Evolutionary conservation across 2,329 filamentous ascomycete species (phyloP).

Genomic region (Calonectria honghensis): DNA sequence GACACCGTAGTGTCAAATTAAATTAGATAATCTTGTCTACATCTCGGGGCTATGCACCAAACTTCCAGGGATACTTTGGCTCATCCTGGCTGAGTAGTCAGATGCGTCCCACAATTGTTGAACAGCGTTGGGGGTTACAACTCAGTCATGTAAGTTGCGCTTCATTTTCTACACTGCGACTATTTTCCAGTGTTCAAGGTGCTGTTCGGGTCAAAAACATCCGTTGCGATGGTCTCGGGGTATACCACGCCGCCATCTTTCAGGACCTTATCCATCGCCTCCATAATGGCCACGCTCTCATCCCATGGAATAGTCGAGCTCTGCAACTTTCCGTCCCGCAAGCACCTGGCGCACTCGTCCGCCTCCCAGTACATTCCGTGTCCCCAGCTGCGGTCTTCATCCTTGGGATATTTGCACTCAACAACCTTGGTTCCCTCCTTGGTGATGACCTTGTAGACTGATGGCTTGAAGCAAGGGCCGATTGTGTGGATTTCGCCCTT

Average conservation of each 20-base stretch:
- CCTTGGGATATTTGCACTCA: constrained; percentile 13
- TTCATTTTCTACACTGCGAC: not conserved
- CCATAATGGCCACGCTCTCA: constrained; percentile 29
- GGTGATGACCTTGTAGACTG: not conserved
- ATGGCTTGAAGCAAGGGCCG: constrained; percentile 11
- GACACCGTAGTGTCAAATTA: no score
- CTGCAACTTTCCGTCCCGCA: constrained; percentile 16
- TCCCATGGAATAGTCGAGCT: constrained; percentile 22
- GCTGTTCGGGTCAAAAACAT: constrained; percentile 14
- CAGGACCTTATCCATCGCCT: constrained; percentile 16
- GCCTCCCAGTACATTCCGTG: constrained; percentile 29
- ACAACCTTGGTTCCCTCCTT: constrained; percentile 9
- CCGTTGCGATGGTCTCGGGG: constrained; percentile 1
- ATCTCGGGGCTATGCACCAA: not conserved
- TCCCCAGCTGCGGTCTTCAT: constrained; percentile 4
- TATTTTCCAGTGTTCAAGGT: constrained; percentile 16
- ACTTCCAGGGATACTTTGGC: not conserved
- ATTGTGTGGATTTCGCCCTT: constrained; percentile 14
- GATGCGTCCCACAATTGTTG: not conserved
- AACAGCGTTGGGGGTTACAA: not conserved
- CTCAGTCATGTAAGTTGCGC: not conserved
- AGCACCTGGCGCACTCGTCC: constrained; percentile 21
- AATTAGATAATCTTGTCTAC: not conserved
- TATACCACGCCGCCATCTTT: constrained; percentile 17
- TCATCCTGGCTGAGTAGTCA: not conserved